Base-by-base conservation (phyloP, 1,284 basidiomycete species). In the Cutaneotrichosporon sp. region DNA sequence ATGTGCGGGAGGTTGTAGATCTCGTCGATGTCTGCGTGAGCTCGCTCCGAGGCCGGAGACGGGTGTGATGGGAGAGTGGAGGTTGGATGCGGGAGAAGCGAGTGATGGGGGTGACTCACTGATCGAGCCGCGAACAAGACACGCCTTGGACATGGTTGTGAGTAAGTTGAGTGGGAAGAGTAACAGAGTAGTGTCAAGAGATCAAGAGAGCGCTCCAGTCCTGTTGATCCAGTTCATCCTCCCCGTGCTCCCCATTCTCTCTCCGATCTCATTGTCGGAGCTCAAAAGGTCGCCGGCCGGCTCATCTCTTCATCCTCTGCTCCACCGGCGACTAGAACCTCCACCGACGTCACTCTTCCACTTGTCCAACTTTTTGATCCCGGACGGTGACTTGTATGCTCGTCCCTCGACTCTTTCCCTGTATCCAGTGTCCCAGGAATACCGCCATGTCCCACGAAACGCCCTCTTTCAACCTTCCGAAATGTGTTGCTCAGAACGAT, bases 1-100 rank as follows among this genome's bases (percentile, higher is more conserved):
- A 82, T 79, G 58, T 82, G 80, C 0, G 78, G 74, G 2, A 83
- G 68, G 29, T 67, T 60, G 69, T 80, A 82, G 74, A 82, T 81
- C 67, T 83, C 65, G 56, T 66, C 65, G 43, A 66, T 66, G 65
- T 66, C 65, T 66, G 38, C 16, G 38, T 18, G 31, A 6, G 42
- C 51, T n/a, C 47, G 56, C 20, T 27, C 9, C 11, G 43, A 13
- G 10, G 22, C 8, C 14, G 24, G 3, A n/a, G 42, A 25, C 31
- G 20, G 10, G 13, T 22, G 20, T 3, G 7, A 24, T 4, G 10
- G 8, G 29, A 38, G n/a, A 11, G 11, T 11, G 16, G 4, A 54
- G 25, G 13, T 31, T 18, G 13, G n/a, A 25, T 10, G 7, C 22
- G 24, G 22, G 53, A 9, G 24, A 16, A 13, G 10, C 14, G 24